Evolutionary conservation across 1,139 yeast genomes (phyloP).

Genomic region (Yamadazyma trypodendri): DNA sequence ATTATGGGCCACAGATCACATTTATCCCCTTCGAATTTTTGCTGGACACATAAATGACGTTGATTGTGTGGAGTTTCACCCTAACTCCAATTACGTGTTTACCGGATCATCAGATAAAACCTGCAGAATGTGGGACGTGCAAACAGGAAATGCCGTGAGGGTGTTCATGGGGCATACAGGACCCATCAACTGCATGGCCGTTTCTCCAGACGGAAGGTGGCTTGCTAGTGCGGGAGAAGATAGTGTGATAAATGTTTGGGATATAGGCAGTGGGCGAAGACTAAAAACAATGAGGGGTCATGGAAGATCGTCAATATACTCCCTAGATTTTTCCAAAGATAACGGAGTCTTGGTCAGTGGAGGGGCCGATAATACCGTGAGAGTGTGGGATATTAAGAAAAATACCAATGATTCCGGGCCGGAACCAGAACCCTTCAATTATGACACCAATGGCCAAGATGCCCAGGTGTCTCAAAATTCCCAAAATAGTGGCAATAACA

Average conservation of each 20-base stretch:
- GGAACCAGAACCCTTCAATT: constrained; percentile 69
- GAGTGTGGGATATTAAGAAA: constrained; percentile 94
- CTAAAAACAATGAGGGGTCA: constrained; percentile 88
- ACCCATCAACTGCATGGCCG: constrained; percentile 80
- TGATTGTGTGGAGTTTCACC: constrained; percentile 93
- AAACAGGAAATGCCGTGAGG: constrained; percentile 84
- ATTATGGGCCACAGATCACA: constrained; percentile 97
- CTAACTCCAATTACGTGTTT: constrained; percentile 89
- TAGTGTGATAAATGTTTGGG: constrained; percentile 88
- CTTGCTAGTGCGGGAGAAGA: constrained; percentile 96
- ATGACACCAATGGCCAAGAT: constrained; percentile 16
- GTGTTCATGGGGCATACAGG: constrained; percentile 95
- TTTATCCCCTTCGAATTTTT: constrained; percentile 90
- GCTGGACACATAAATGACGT: constrained; percentile 98
- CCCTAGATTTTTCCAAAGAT: constrained; percentile 81
- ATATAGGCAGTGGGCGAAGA: constrained; percentile 85
- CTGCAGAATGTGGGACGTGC: constrained; percentile 97
- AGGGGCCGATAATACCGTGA: constrained; percentile 88
- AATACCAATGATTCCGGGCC: constrained; percentile 81
- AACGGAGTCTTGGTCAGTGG: constrained; percentile 89
- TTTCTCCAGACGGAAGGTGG: constrained; percentile 97
- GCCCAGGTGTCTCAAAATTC: constrained; percentile 9
- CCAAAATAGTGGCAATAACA: background rate
- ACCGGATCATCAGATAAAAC: constrained; percentile 97
- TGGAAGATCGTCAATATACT: constrained; percentile 82